Evolutionary conservation across 768 basidiomycete species (phyloP).

Genomic region (Serendipita sp.): DNA sequence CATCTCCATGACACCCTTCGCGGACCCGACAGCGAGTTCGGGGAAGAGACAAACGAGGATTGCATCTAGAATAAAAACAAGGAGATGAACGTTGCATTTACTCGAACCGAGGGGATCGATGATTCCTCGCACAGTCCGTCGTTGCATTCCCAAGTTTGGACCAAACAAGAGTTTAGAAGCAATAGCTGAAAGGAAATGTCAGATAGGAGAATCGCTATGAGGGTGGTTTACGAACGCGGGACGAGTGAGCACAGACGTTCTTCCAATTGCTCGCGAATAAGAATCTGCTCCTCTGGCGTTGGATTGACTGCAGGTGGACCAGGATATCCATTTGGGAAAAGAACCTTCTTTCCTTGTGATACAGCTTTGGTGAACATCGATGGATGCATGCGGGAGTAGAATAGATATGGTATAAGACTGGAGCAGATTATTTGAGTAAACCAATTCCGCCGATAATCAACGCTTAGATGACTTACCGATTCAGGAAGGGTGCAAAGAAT

Average conservation of each 20-base stretch:
- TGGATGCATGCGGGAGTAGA: conserved; percentile 39
- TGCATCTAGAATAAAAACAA: conserved; percentile 57
- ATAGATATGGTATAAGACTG: conserved; percentile 54
- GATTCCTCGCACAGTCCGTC: conserved; percentile 31
- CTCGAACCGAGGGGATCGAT: conserved; percentile 45
- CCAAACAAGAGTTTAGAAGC: conserved; percentile 41
- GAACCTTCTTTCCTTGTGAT: conserved; percentile 42
- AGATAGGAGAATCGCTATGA: conserved; percentile 18
- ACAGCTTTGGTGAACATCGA: conserved; percentile 36
- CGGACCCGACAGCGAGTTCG: conserved; percentile 32
- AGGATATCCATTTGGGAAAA: conserved; percentile 87
- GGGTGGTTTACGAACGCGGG: conserved; percentile 21
- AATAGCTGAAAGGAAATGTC: conserved; percentile 19
- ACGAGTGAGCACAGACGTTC: conserved; percentile 25
- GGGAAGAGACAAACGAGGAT: conserved; percentile 61
- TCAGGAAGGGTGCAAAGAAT: conserved; percentile 38
- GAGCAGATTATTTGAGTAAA: background rate
- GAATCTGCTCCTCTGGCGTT: conserved; percentile 54
- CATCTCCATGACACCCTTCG: background rate
- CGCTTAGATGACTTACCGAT: conserved; percentile 29
- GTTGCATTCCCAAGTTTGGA: conserved; percentile 24
- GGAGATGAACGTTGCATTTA: conserved; percentile 65
- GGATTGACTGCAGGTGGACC: conserved; percentile 59
- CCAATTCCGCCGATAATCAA: background rate
- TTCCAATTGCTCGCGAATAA: conserved; percentile 31